A percentile compares a stretch with the other conserved stretches of the same genome.
Evolutionary conservation across 768 basidiomycete genomes (phyloP).

Genomic region (Thelephora ganbajun): DNA sequence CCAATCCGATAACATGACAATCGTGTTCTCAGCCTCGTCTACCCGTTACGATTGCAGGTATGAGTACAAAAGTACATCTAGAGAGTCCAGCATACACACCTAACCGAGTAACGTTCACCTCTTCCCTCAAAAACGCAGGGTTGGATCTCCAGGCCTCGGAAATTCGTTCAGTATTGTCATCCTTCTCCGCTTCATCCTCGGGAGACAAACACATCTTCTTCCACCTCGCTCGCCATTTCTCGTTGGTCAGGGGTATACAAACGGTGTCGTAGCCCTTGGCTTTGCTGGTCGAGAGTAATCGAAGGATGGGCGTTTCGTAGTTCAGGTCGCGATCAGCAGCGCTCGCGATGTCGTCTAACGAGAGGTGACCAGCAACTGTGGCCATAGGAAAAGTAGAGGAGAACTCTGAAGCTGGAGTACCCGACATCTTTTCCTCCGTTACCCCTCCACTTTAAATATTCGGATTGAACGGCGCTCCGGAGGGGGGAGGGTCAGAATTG

Average conservation of each 20-base stretch:
- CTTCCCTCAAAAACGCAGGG: conserved; percentile 66
- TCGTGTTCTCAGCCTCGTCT: conserved; percentile 67
- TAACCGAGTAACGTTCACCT: conserved; percentile 82
- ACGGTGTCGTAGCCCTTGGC: conserved; percentile 61
- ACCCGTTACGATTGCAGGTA: not conserved
- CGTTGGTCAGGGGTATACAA: conserved; percentile 81
- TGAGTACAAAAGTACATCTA: not conserved
- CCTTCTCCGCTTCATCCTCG: conserved; percentile 24
- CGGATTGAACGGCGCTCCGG: not conserved
- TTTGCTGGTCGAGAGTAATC: conserved; percentile 35
- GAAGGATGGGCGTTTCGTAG: conserved; percentile 32
- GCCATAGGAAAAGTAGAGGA: conserved; percentile 8
- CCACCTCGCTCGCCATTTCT: conserved; percentile 82
- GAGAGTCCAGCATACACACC: conserved; percentile 33
- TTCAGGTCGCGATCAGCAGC: conserved; percentile 9
- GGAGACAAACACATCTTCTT: conserved; percentile 72
- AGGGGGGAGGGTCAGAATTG: too few relatives aligned
- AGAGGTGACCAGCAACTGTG: conserved; percentile 12
- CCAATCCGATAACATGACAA: conserved; percentile 85
- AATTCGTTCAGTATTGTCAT: conserved; percentile 33
- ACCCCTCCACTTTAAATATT: not conserved
- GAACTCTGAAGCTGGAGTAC: too few relatives aligned
- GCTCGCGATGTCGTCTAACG: conserved; percentile 15
- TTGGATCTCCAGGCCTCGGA: conserved; percentile 83
- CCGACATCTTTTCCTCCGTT: not conserved